These are phyloP conservation scores for Salvia hispanica DNA, from an alignment of 257 asterid species.

Conservation along the genomic window DNA sequence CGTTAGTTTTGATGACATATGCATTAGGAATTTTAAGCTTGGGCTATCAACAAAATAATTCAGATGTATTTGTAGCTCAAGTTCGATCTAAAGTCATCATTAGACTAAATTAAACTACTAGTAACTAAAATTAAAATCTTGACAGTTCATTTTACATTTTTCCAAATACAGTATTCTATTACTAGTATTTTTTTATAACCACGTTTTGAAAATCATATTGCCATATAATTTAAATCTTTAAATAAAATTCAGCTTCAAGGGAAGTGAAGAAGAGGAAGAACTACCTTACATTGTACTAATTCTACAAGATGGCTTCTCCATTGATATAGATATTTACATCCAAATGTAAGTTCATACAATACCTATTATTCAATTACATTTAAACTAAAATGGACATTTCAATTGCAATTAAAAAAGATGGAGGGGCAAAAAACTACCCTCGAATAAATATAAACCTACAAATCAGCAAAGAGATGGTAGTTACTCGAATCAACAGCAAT, in stretches of 20 bases:
- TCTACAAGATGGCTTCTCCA: neutral
- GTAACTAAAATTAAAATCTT: too few relatives aligned
- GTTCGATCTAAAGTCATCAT: too few relatives aligned
- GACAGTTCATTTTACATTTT: too few relatives aligned
- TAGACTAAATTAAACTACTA: too few relatives aligned
- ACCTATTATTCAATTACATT: neutral
- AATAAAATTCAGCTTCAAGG: neutral
- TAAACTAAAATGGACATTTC: neutral
- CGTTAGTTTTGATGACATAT: too few relatives aligned
- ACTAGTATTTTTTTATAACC: too few relatives aligned
- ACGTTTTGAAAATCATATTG: too few relatives aligned
- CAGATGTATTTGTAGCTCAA: too few relatives aligned
- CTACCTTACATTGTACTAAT: neutral
- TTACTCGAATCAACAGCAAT: conserved; percentile 65
- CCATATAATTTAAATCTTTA: too few relatives aligned
- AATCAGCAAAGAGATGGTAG: conserved; percentile 79
- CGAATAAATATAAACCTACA: conserved; percentile 31
- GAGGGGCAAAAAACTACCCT: conserved; percentile 20
- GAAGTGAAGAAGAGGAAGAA: neutral
- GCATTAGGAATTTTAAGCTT: too few relatives aligned
- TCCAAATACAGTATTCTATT: too few relatives aligned
- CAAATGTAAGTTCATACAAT: neutral
- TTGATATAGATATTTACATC: neutral
- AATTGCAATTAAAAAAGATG: neutral
- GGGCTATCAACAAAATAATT: too few relatives aligned